These are phyloP conservation scores for Trypethelium eluteriae DNA, from an alignment of 495 filamentous ascomycete genomes.

Conservation along the genomic window DNA sequence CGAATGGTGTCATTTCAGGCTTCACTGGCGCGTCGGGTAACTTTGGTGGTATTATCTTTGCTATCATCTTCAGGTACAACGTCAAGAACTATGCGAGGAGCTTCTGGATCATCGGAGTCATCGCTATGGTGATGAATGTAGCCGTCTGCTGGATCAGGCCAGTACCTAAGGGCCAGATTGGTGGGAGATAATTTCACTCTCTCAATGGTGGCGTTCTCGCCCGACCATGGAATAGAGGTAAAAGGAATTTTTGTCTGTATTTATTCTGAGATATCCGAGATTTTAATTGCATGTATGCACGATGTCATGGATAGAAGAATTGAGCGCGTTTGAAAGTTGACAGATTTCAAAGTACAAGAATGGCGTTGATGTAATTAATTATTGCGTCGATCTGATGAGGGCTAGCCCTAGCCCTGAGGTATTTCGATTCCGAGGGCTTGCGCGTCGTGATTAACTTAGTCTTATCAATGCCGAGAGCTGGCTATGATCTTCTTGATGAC, in stretches of 20 bases:
- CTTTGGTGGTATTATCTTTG: constrained; percentile 36
- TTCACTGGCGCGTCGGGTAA: constrained; percentile 37
- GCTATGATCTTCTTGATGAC: too few relatives aligned
- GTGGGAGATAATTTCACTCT: constrained; percentile 19
- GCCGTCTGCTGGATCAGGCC: constrained; percentile 34
- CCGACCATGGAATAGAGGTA: background rate
- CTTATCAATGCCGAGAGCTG: too few relatives aligned
- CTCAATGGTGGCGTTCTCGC: background rate
- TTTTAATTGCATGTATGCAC: background rate
- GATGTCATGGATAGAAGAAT: background rate
- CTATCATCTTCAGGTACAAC: constrained; percentile 35
- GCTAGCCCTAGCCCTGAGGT: too few relatives aligned
- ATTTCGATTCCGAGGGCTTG: too few relatives aligned
- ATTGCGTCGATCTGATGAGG: too few relatives aligned
- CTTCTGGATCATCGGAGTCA: constrained; percentile 36
- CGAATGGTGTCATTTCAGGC: constrained; percentile 36
- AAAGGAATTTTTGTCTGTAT: background rate
- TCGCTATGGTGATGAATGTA: constrained; percentile 31
- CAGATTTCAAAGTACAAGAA: too few relatives aligned
- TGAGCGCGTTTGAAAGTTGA: background rate
- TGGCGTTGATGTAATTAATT: too few relatives aligned
- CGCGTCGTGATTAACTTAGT: too few relatives aligned
- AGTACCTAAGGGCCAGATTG: constrained; percentile 35
- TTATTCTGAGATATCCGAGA: background rate
- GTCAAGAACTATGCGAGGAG: constrained; percentile 29